These are phyloP conservation scores for Citrus medica DNA, from an alignment of 345 rosid genomes.

Conservation along the genomic window DNA sequence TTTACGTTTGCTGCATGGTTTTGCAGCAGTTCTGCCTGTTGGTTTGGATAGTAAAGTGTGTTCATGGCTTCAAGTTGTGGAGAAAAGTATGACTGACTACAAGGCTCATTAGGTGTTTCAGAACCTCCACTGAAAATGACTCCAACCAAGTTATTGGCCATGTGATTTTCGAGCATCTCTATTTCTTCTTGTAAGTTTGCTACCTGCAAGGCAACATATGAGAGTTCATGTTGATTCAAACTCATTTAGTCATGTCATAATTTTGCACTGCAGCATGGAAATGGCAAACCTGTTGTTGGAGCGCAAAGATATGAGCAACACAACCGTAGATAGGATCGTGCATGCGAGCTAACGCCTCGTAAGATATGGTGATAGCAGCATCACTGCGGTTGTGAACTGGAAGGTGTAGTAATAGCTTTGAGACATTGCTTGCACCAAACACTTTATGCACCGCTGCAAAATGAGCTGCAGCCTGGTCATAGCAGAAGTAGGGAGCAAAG, in stretches of 20 bases:
- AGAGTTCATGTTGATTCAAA: neutral
- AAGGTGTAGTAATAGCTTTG: constrained; percentile 55
- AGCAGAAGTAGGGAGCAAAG: constrained; percentile 71
- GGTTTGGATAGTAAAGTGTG: constrained; percentile 33
- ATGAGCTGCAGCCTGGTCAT: constrained; percentile 60
- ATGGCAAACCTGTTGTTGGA: constrained; percentile 62
- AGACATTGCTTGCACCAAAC: constrained; percentile 77
- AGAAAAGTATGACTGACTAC: constrained; percentile 21
- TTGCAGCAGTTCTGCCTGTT: constrained; percentile 18
- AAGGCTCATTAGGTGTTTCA: constrained; percentile 15
- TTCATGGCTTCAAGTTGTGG: constrained; percentile 24
- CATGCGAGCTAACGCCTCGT: constrained; percentile 67
- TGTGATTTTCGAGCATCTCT: constrained; percentile 47
- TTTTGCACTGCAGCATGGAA: neutral
- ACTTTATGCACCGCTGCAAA: constrained; percentile 77
- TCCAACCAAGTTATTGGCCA: constrained; percentile 35
- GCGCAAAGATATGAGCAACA: constrained; percentile 61
- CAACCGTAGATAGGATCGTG: constrained; percentile 64
- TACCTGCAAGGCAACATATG: constrained; percentile 43
- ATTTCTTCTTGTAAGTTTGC: constrained; percentile 59
- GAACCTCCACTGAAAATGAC: constrained; percentile 22
- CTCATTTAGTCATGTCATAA: neutral
- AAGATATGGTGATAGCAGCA: constrained; percentile 62
- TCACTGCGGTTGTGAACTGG: constrained; percentile 48
- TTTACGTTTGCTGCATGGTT: constrained; percentile 24